These are phyloP conservation scores for Rhododendron ferrugineum DNA, from an alignment of 148 eudicot genomes.

Conservation along the genomic window DNA sequence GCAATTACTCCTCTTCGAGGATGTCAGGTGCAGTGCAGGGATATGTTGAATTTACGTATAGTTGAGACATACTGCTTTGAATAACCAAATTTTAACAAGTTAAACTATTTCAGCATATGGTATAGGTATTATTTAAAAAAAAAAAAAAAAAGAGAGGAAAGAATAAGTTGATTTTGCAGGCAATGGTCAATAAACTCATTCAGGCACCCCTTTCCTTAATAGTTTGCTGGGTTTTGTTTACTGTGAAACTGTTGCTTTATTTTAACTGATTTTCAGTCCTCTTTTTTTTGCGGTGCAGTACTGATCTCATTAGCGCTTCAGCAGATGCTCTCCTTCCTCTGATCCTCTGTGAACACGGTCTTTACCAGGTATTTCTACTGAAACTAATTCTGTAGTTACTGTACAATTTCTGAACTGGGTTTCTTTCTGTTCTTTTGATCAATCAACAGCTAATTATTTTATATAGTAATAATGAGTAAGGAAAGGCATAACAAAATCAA, in stretches of 20 bases:
- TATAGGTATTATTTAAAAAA: not conserved
- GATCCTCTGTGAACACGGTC: conserved; percentile 80
- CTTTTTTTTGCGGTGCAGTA: conserved; percentile 35
- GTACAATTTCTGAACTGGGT: not conserved
- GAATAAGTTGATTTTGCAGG: not conserved
- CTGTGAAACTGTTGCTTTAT: not conserved
- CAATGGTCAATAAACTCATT: not conserved
- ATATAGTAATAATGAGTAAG: not conserved
- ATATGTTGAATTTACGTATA: not conserved
- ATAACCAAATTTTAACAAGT: not conserved
- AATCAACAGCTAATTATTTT: not conserved
- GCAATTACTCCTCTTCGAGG: conserved; percentile 84
- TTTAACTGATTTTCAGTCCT: not conserved
- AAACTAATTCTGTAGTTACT: not conserved
- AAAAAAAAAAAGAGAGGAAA: too few species aligned
- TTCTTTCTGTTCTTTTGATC: not conserved
- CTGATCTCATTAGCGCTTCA: conserved; percentile 80
- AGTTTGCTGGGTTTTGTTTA: not conserved
- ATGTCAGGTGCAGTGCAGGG: conserved; percentile 60
- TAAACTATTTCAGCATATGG: not conserved
- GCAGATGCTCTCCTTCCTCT: conserved; percentile 95
- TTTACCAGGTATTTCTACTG: conserved; percentile 62
- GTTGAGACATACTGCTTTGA: not conserved
- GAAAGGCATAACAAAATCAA: not conserved
- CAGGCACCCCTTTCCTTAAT: not conserved